Conservation (phyloP, 2,329 filamentous ascomycete species). For the Penicillium hordei region DNA sequence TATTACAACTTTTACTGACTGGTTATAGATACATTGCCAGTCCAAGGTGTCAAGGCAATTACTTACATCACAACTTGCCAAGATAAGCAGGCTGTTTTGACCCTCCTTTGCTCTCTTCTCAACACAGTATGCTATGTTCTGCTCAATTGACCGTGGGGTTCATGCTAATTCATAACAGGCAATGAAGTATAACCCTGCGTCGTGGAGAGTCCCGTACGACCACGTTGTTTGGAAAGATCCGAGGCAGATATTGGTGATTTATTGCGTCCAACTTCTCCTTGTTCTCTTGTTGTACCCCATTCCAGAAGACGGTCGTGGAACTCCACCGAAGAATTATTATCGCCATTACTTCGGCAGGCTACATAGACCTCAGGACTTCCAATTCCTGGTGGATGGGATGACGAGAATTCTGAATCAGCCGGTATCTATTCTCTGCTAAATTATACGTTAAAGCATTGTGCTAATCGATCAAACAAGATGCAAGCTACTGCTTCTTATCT, state of each 20-base stretch:
- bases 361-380: slow-evolving; percentile 93
- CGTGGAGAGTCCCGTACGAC: slow-evolving; percentile 92
- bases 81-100: slow-evolving; percentile 89
- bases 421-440: slow-evolving; percentile 34
- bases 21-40: slow-evolving; percentile 63
- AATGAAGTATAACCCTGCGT: slow-evolving; percentile 91
- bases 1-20: slow-evolving; percentile 7
- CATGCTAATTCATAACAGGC: slow-evolving; percentile 55
- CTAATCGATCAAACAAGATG: slow-evolving; percentile 49
- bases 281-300: slow-evolving; percentile 83
- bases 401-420: slow-evolving; percentile 89
- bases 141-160: background rate
- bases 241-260: slow-evolving; percentile 86
- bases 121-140: slow-evolving; percentile 73
- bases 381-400: slow-evolving; percentile 95
- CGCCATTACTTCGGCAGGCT: slow-evolving; percentile 87
- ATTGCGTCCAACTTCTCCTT: slow-evolving; percentile 87
- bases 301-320: slow-evolving; percentile 67
- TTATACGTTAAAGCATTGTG: slow-evolving; percentile 11
- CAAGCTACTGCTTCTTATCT: slow-evolving; percentile 87
- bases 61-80: slow-evolving; percentile 85
- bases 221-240: slow-evolving; percentile 88
- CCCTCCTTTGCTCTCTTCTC: slow-evolving; percentile 83
- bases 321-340: slow-evolving; percentile 82
- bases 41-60: slow-evolving; percentile 77